These are phyloP conservation scores for Candolleomyces efflorescens DNA, from an alignment of 768 basidiomycete genomes.

Conservation along the genomic window DNA sequence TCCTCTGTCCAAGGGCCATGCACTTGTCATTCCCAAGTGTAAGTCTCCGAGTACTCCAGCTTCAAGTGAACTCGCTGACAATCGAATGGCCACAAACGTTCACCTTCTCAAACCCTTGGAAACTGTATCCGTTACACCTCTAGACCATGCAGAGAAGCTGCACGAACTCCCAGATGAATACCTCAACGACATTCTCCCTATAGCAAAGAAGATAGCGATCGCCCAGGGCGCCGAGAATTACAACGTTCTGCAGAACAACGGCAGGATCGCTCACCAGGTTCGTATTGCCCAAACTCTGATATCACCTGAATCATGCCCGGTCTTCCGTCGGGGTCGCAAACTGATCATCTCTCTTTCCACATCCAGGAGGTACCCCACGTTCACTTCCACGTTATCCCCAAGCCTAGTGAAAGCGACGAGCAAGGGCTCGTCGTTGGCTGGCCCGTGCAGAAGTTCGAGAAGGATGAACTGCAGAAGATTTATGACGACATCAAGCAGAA, in stretches of 20 bases:
- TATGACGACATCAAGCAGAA: conserved; percentile 50
- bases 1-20: conserved; percentile 86
- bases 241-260: conserved; percentile 75
- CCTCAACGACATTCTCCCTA: conserved; percentile 68
- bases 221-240: conserved; percentile 76
- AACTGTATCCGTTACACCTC: neutral
- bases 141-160: conserved; percentile 83
- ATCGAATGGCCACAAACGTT: neutral
- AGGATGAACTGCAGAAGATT: conserved; percentile 59
- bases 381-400: conserved; percentile 94
- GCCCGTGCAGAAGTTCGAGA: conserved; percentile 58
- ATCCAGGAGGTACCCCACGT: conserved; percentile 74
- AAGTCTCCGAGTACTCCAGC: conserved; percentile 8
- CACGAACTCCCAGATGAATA: conserved; percentile 88
- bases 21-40: conserved; percentile 94
- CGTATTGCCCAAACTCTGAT: neutral
- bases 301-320: neutral
- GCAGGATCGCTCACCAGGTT: conserved; percentile 57
- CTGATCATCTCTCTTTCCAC: neutral
- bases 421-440: conserved; percentile 83
- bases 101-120: neutral
- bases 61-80: neutral
- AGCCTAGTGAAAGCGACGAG: conserved; percentile 55
- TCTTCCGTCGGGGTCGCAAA: neutral
- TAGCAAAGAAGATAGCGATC: conserved; percentile 84